Evolutionary conservation across 129 eudicot species (phyloP).

Genomic region (Saposhnikovia divaricata): DNA sequence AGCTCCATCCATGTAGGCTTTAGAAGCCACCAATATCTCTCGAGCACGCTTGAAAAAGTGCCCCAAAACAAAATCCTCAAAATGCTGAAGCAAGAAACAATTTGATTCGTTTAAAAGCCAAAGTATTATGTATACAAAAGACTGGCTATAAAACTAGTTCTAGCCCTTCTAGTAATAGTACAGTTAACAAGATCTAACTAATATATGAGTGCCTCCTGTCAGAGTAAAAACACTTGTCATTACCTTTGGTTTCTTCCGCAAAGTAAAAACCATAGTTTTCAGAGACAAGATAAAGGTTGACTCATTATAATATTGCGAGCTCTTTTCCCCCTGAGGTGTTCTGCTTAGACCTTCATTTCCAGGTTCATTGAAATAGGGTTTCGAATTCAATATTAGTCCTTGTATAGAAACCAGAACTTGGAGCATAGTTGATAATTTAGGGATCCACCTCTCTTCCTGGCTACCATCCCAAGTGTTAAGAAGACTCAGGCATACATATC

Average conservation of each 20-base stretch:
- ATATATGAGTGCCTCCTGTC: no score
- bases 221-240: not conserved
- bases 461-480: constrained; percentile 20
- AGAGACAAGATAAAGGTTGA: not conserved
- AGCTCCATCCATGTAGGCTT: constrained; percentile 49
- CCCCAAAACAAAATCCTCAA: constrained; percentile 34
- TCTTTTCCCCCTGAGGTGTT: not conserved
- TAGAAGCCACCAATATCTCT: constrained; percentile 50
- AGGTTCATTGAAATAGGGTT: constrained; percentile 65
- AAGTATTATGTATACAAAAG: no score
- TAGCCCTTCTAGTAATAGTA: no score
- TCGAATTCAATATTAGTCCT: constrained; percentile 62
- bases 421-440: constrained; percentile 19
- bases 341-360: not conserved
- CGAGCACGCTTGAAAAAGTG: constrained; percentile 28
- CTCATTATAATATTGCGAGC: not conserved
- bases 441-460: constrained; percentile 16
- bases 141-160: no score
- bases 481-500: not conserved
- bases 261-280: not conserved
- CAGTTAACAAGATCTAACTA: no score
- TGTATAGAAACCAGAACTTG: constrained; percentile 89
- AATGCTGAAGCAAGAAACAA: constrained; percentile 42
- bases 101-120: not conserved
- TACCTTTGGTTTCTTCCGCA: constrained; percentile 1